Evolutionary conservation across 495 filamentous ascomycete genomes (phyloP), one percentile per base, ranked within the genome.

Genomic region (Hamigera avellanea): DNA sequence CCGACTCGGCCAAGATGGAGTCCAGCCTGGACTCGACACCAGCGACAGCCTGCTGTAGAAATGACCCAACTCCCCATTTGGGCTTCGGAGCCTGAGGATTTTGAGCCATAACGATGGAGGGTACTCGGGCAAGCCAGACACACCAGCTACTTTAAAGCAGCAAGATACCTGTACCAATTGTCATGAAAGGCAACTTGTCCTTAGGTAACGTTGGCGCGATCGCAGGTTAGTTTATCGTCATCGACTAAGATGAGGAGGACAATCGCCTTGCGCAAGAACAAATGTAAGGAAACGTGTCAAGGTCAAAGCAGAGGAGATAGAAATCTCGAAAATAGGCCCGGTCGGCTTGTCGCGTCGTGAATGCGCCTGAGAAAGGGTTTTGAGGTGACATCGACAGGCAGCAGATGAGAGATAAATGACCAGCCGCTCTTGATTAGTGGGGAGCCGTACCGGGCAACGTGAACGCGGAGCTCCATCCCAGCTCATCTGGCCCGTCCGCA

Each of bases 1-100:
- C 76, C 21, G 78, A 73, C 27, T 94, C 88, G 40, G 87, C 78
- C 40, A 99, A 69, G 36, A 99, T 95, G 32, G 73, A 83, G 55
- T 99, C 91, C 27, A 99, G 68, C 32, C 83, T 76, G 40, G 88
- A 93, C 61, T 99, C 91, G 32, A 99, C 81, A 26, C 86, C 86
- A 18, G 87, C 86, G 35, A 95, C 86, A 36, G 89, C 88, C 54
- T 93, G 86, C 41, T 83, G 81, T 32, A 99, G 67, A 49, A 98
- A 83, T 19, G 79, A 83, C 15, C 87, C 84, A 29, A 67, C 52
- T 15, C 62, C 63, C 60, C 63, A 69, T 58, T 56, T 65, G n/a
- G 50, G 35, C 38, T 61, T 66, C 10, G 47, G 14, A 8, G 46
- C 18, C 23, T 56, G 57, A 3, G 50, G 34, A 32, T 57, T 55